Base-by-base conservation (phyloP, 371 early-diverging fungal species). In the Rhizopus sp. region DNA sequence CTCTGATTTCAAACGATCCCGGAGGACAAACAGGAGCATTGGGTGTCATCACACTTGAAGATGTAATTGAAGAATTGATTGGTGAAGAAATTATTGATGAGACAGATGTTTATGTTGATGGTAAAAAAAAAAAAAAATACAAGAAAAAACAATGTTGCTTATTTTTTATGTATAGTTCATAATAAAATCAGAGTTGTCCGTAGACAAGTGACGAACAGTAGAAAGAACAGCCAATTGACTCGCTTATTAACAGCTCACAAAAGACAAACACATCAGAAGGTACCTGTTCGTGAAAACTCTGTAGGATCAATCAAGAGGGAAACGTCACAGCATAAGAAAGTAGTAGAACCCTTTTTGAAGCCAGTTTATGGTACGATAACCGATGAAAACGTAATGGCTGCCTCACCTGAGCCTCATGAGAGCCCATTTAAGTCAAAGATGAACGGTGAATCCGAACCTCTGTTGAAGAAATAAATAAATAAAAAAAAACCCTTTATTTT, bases 61-160 rank as follows among this genome's bases (percentile, higher is more conserved):
- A 98, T 70, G 94, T 98, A 6, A 93, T 98, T 64, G 97, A 98
- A 72, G 97, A 96, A 74, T 74, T 97, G 44, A 89, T 98, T 73
- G 92, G 92, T 23, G 89, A 89, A 65, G 94, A 96, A 64, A 95
- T 96, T 72, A 85, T 95, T 44, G 96, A 96, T 69, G 97, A 93
- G 65, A 95, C 95, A 1, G 96, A 97, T 72, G 92, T 90, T 41
- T 95, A 92, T 72, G 84, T 95, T 17, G 95, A 96, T 65, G 81
- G 77, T 73, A 67, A 66, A 10, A n/a, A n/a, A n/a, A n/a, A n/a
- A n/a, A n/a, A n/a, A n/a, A 41, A 6, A 37, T 37, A 37, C 4
- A 7, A 37, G 13, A 5, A 7, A 37, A 3, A 13, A 5, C 1
- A 30, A 53, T 3, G 13, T 39, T 13, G 6, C 29, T 5, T 8